Percentiles rank a stretch among this genome's conserved stretches.
phyloP scores from a whole-genome alignment of 1,284 basidiomycete species.

The Fomes fomentarius region DNA sequence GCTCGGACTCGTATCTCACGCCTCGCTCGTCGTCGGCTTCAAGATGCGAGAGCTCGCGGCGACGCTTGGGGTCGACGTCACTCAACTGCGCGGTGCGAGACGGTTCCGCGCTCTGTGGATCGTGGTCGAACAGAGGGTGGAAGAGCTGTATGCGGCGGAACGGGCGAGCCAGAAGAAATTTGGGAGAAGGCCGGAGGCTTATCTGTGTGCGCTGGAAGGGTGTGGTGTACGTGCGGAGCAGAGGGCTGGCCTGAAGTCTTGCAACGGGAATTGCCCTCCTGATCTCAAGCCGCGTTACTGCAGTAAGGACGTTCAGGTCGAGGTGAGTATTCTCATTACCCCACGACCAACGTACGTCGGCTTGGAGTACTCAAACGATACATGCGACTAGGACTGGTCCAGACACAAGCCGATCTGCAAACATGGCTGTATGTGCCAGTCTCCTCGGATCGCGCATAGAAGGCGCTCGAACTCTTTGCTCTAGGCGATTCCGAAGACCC shows the following conservation, averaged over 20 bases:
- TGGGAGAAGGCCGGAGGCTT: neutral
- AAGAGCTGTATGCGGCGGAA: neutral
- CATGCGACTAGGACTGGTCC: slow-evolving; percentile 8
- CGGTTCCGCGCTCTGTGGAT: slow-evolving; percentile 1
- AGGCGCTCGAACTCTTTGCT: neutral
- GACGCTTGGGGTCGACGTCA: neutral
- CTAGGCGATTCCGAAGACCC: neutral
- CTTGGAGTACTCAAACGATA: too few relatives aligned
- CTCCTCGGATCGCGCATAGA: neutral
- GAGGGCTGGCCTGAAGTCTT: slow-evolving; percentile 6
- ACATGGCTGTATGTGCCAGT: neutral
- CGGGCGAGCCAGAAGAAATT: neutral
- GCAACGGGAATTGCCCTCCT: slow-evolving; percentile 12
- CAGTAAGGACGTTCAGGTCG: slow-evolving; percentile 9
- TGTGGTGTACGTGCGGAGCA: slow-evolving; percentile 7
- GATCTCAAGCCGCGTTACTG: slow-evolving; percentile 6
- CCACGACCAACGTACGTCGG: too few relatives aligned
- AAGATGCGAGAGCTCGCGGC: neutral
- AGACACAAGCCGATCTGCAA: slow-evolving; percentile 13
- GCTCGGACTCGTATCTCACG: neutral
- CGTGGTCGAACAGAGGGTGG: neutral
- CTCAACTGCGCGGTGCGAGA: neutral
- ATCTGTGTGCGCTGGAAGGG: neutral
- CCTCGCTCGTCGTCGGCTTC: neutral
- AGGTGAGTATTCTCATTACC: neutral